Evolutionary conservation across 352 stramenopile species (phyloP), one percentile per base, ranked within the genome.

Genomic region (Globisporangium splendens): DNA sequence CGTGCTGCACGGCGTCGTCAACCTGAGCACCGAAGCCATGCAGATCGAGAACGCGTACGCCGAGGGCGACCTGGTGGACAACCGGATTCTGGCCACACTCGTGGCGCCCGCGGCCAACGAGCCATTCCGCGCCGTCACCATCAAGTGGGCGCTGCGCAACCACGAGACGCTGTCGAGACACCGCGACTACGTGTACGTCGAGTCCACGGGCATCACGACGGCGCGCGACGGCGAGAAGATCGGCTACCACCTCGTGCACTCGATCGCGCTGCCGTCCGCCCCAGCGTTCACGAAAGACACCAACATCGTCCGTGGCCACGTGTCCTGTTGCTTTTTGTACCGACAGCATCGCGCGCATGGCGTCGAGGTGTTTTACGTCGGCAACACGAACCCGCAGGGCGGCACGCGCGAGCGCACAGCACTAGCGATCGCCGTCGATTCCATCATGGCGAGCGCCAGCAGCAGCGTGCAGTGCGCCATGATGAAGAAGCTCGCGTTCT

Each of bases 121-220:
- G n/a, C 80, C 80, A 44, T 88, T 90, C 66, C 66, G 66, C n/a
- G 68, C 77, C 20, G 56, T 90, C 43, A 77, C 72, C n/a, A 73
- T 90, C 67, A 90, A 90, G 66, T 90, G 80, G 80, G 68, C 79
- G n/a, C 60, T 90, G 43, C 75, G 74, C 8, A 79, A 88, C 52
- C 78, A 90, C 55, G 66, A 82, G 61, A 66, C 76, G 50, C 66
- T 88, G 38, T 73, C 70, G 24, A 72, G 77, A 42, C 80, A 84
- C 52, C 63, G 80, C 50, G 80, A 90, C 56, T 90, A 90, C 65
- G 80, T 90, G 39, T 90, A 82, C 39, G 52, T 90, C 28, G 80
- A 90, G 59, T 65, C 77, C 28, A 83, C 77, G 8, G 80, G 80
- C n/a, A 68, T 75, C n/a, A 86, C 84, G 24, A 86, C 68, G 0